phyloP scores from a whole-genome alignment of 768 basidiomycete genomes.

The Clitopilus passeckerianus region DNA sequence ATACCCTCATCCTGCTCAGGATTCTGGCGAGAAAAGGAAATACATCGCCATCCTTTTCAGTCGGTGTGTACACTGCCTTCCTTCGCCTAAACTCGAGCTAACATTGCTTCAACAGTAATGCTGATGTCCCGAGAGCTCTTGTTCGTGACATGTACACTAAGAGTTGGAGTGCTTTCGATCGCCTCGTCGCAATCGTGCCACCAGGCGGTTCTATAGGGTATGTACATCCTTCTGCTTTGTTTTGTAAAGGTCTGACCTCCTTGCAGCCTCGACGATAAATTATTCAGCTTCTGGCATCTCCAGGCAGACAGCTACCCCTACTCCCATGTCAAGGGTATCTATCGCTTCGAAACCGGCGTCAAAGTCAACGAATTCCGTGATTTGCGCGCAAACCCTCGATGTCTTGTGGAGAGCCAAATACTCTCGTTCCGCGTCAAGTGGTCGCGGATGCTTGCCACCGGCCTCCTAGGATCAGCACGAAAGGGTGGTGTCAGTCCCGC shows the following conservation, averaged over 20 bases:
- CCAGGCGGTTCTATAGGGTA: slow-evolving; percentile 88
- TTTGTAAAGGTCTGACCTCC: slow-evolving; percentile 2
- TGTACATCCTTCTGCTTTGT: slow-evolving; percentile 16
- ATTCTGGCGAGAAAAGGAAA: slow-evolving; percentile 63
- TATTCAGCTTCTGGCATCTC: slow-evolving; percentile 86
- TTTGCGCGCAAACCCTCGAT: slow-evolving; percentile 83
- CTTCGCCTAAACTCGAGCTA: background rate
- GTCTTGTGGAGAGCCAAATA: slow-evolving; percentile 77
- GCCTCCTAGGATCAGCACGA: slow-evolving; percentile 50
- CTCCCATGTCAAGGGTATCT: slow-evolving; percentile 80
- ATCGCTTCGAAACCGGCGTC: slow-evolving; percentile 83
- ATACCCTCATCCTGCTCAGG: slow-evolving; percentile 81
- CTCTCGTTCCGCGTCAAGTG: slow-evolving; percentile 81
- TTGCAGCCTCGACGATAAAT: slow-evolving; percentile 80
- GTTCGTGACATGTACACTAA: slow-evolving; percentile 92
- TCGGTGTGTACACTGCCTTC: slow-evolving; percentile 36
- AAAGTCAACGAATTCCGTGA: slow-evolving; percentile 88
- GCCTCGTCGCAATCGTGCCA: slow-evolving; percentile 85
- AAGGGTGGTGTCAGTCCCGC: slow-evolving; percentile 27
- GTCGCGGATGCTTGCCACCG: slow-evolving; percentile 67
- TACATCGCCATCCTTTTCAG: slow-evolving; percentile 71
- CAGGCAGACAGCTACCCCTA: slow-evolving; percentile 75
- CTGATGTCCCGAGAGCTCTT: slow-evolving; percentile 77
- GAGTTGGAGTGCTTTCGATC: slow-evolving; percentile 89
- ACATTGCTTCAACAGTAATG: slow-evolving; percentile 46